Conservation (phyloP, 2,329 filamentous ascomycete species). For the Aspergillus sp. region DNA sequence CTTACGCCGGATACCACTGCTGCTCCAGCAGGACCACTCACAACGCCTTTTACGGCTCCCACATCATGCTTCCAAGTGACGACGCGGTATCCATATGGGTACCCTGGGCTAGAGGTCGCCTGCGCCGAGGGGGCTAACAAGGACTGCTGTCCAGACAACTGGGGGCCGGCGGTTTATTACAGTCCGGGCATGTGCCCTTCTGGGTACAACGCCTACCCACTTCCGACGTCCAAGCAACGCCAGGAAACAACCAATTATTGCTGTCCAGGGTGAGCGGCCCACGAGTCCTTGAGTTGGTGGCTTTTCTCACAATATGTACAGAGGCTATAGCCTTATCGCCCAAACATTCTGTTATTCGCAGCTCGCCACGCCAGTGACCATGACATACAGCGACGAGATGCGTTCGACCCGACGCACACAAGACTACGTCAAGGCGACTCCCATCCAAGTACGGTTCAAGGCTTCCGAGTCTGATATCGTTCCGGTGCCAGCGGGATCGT, state of each 20-base stretch:
- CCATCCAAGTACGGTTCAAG: conserved; percentile 16
- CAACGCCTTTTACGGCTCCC: conserved; percentile 9
- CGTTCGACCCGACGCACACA: conserved; percentile 1
- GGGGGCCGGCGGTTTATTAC: conserved; percentile 12
- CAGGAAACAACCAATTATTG: conserved; percentile 14
- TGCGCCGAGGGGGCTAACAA: conserved; percentile 7
- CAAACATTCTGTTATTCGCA: not conserved
- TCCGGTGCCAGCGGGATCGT: conserved; percentile 6
- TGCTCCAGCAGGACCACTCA: conserved; percentile 9
- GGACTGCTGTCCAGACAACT: conserved; percentile 13
- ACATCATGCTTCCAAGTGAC: conserved; percentile 9
- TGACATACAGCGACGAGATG: conserved; percentile 6
- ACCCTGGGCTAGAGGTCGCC: conserved; percentile 6
- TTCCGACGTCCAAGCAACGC: conserved; percentile 13
- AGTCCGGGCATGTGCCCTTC: conserved; percentile 15
- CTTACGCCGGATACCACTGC: conserved; percentile 4
- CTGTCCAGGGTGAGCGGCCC: conserved; percentile 11
- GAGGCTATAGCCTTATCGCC: not conserved
- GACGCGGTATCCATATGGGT: not conserved
- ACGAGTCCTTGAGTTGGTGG: not conserved
- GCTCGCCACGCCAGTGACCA: not conserved
- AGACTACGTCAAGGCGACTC: conserved; percentile 11
- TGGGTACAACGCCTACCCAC: conserved; percentile 10
- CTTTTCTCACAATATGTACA: not conserved
- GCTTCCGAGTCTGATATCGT: conserved; percentile 12